Conservation (phyloP, 2,329 filamentous ascomycete genomes). For the Calcarisporium arbuscula region DNA sequence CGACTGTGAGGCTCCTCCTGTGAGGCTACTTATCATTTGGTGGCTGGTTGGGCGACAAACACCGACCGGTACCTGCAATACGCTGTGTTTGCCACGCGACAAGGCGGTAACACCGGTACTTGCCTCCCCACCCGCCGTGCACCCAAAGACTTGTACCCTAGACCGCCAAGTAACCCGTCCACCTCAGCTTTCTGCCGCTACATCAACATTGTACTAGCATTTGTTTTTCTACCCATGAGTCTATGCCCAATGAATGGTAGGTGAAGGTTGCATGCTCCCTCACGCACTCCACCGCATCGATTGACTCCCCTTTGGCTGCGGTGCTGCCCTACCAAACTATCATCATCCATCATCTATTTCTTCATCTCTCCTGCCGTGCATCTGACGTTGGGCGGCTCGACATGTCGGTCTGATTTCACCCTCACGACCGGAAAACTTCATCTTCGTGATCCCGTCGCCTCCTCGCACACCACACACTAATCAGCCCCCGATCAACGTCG, state of each 20-base stretch:
- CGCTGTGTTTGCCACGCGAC: too few species aligned
- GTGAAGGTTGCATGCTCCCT: conserved; percentile 7
- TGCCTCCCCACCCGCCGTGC: too few species aligned
- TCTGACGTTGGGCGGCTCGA: conserved; percentile 7
- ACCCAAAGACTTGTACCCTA: too few species aligned
- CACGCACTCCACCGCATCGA: conserved; percentile 12
- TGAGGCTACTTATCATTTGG: too few species aligned
- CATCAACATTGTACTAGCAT: too few species aligned
- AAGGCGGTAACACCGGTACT: too few species aligned
- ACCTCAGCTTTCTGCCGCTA: conserved; percentile 9
- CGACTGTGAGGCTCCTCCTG: too few species aligned
- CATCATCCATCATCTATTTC: conserved; percentile 3
- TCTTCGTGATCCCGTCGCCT: conserved; percentile 9
- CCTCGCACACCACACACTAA: neutral
- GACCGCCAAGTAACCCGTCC: too few species aligned
- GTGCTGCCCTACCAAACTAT: conserved; percentile 7
- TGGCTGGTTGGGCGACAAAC: too few species aligned
- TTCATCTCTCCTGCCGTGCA: conserved; percentile 4
- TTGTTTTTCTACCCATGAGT: conserved; percentile 21
- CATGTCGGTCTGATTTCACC: conserved; percentile 11
- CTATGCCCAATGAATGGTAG: conserved; percentile 12
- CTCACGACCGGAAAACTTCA: conserved; percentile 12
- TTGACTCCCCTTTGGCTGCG: conserved; percentile 6
- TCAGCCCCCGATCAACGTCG: conserved; percentile 9
- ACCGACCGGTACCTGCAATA: too few species aligned